Base-by-base conservation (phyloP, 139 green algal species). In the Chara braunii region DNA sequence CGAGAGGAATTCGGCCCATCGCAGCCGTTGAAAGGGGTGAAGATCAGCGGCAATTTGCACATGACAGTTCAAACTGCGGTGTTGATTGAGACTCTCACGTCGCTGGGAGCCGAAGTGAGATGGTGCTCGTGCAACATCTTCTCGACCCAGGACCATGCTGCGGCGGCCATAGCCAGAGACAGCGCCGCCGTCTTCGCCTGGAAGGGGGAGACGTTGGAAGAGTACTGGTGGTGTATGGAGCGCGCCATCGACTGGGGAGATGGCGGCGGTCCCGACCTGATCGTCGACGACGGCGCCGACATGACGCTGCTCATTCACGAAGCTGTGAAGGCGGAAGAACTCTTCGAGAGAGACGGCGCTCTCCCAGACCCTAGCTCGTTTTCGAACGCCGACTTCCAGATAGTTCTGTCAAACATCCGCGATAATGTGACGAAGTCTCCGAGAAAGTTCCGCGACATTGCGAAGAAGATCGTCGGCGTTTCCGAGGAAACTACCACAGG, bases 121-220 rank as follows among this genome's bases (percentile, higher is more conserved):
- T 99, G 92, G 92, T 97, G 92, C 85, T 94, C 85, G 12, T 99
- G 92, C 84, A 99, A 99, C 86, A 99, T 99, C 79, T 99, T 97
- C 88, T 92, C 81, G 75, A 99, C 92, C 11, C 60, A 88, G 81
- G 92, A 99, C 81, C 92, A 99, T 81, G 92, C 92, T 35, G 92
- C 92, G 12, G 90, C 92, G 3, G 92, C 88, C 37, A 88, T 97
- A 33, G 92, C 92, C 5, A 85, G 90, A 59, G 92, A 97, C 84
- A 89, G 86, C 5, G 85, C 83, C 18, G 75, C 88, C 9, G 88
- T 95, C 18, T 99, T 99, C 58, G 92, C 92, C 69, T 99, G 92
- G 92, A 97, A 98, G 85, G 92, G 92, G 55, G 91, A 98, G 91
- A 96, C 92, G 12, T 83, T 97, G 67, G 88, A 95, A 85, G 92